Percentiles rank a stretch among this genome's conserved stretches.
These are phyloP conservation scores for Aquanectria penicillioides DNA, from an alignment of 2,329 filamentous ascomycete species.

Conservation along the genomic window DNA sequence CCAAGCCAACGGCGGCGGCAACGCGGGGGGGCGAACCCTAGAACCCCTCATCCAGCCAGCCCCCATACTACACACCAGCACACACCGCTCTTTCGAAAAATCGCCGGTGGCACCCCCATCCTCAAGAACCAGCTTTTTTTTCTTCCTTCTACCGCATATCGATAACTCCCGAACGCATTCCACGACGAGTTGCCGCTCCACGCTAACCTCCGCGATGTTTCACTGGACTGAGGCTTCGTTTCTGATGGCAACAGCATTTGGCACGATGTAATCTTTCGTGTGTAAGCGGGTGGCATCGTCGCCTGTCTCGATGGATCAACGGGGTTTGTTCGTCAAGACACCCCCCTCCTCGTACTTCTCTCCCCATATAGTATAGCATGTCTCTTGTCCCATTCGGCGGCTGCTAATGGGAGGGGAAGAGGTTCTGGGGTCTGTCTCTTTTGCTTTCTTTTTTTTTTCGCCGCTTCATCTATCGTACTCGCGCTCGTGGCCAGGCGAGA, in stretches of 20 bases:
- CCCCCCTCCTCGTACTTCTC: background rate
- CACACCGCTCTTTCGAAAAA: conserved; percentile 41
- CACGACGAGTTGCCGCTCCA: background rate
- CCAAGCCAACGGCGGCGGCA: conserved; percentile 8
- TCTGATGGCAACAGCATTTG: conserved; percentile 2
- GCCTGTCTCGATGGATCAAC: background rate
- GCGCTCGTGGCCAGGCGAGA: background rate
- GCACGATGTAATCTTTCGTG: background rate
- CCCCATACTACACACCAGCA: conserved; percentile 29
- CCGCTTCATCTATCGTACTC: too few relatives aligned
- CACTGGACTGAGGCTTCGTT: conserved; percentile 2
- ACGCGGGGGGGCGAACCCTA: conserved; percentile 25
- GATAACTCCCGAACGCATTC: conserved; percentile 29
- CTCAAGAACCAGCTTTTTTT: conserved; percentile 5
- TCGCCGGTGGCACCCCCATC: conserved; percentile 21
- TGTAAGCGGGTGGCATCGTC: background rate
- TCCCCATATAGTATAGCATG: background rate
- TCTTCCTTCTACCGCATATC: conserved; percentile 11
- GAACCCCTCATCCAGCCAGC: conserved; percentile 36
- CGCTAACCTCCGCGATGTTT: conserved; percentile 8
- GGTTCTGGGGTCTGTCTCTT: too few relatives aligned
- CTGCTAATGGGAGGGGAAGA: too few relatives aligned
- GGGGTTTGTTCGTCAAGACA: background rate
- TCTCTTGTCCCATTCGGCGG: background rate
- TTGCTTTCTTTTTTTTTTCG: too few relatives aligned